A percentile compares a stretch with the other conserved stretches of the same genome.
phyloP scores from a whole-genome alignment of 768 basidiomycete genomes.

The Hypholoma fasciculare region DNA sequence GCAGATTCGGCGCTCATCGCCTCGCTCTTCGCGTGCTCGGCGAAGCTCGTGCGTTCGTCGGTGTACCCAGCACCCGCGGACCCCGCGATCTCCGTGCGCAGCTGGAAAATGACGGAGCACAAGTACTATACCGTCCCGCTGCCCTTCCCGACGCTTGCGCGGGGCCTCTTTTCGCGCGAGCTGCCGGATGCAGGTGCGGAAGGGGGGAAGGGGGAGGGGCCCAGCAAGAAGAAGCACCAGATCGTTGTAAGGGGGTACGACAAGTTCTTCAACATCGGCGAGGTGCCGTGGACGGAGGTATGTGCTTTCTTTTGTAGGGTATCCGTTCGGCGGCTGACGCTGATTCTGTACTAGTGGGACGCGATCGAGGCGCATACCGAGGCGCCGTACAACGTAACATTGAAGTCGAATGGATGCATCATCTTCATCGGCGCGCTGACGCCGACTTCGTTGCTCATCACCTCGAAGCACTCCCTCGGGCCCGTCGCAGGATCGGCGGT shows the following conservation, averaged over 20 bases:
- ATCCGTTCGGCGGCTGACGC: neutral
- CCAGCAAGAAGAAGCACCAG: conserved; percentile 32
- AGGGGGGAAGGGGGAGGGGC: conserved; percentile 6
- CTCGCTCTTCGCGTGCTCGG: conserved; percentile 45
- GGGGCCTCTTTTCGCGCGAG: conserved; percentile 82
- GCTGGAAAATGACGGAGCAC: conserved; percentile 99
- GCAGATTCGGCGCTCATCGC: conserved; percentile 61
- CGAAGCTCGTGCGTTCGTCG: conserved; percentile 66
- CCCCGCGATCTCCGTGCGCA: conserved; percentile 56
- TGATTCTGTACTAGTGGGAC: conserved; percentile 59
- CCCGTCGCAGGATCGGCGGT: conserved; percentile 35
- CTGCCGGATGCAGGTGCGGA: conserved; percentile 22
- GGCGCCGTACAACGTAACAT: conserved; percentile 80
- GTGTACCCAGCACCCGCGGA: conserved; percentile 59
- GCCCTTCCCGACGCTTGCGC: conserved; percentile 92
- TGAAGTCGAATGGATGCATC: conserved; percentile 97
- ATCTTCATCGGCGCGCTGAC: conserved; percentile 91
- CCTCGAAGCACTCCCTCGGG: conserved; percentile 92
- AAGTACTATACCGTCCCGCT: conserved; percentile 89
- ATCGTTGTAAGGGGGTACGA: conserved; percentile 94
- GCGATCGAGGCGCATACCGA: conserved; percentile 68
- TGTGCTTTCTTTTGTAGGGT: conserved; percentile 27
- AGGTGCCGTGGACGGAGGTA: conserved; percentile 94
- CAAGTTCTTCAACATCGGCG: conserved; percentile 98
- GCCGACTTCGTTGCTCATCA: conserved; percentile 71